phyloP scores from a whole-genome alignment of 202 grass and related monocot species.

The Schoenoplectus tabernaemontani region DNA sequence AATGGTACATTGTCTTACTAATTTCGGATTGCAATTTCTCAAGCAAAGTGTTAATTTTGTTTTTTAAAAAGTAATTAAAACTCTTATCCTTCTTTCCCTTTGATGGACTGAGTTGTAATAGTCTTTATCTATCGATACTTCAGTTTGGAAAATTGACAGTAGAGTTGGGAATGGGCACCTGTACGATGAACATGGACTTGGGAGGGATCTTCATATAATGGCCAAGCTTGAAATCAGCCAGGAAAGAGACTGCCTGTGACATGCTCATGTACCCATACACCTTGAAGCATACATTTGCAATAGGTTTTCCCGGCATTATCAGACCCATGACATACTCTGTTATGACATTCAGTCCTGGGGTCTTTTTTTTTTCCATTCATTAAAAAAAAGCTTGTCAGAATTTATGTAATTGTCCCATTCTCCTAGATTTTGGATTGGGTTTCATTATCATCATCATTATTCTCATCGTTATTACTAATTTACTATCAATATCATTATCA shows the following conservation, averaged over 20 bases:
- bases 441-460: too few relatives aligned
- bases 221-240: conserved; percentile 81
- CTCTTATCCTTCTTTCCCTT: background rate
- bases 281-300: conserved; percentile 95
- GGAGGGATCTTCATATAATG: conserved; percentile 94
- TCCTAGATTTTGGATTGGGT: too few relatives aligned
- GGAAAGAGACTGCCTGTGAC: conserved; percentile 77
- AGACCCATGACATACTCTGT: conserved; percentile 72
- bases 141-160: background rate
- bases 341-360: conserved; percentile 68
- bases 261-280: conserved; percentile 94
- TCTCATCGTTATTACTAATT: too few relatives aligned
- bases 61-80: background rate
- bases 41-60: background rate
- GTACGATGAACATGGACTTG: conserved; percentile 85
- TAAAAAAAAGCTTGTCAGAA: background rate
- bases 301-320: conserved; percentile 71
- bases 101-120: background rate
- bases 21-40: background rate
- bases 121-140: background rate
- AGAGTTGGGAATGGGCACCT: conserved; percentile 30
- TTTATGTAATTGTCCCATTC: background rate
- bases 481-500: too few relatives aligned
- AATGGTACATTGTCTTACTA: background rate
- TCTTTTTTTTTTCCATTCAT: conserved; percentile 23